Evolutionary conservation across 768 basidiomycete genomes (phyloP), one percentile per base, ranked within the genome.

Genomic region (Lentinula sp.): DNA sequence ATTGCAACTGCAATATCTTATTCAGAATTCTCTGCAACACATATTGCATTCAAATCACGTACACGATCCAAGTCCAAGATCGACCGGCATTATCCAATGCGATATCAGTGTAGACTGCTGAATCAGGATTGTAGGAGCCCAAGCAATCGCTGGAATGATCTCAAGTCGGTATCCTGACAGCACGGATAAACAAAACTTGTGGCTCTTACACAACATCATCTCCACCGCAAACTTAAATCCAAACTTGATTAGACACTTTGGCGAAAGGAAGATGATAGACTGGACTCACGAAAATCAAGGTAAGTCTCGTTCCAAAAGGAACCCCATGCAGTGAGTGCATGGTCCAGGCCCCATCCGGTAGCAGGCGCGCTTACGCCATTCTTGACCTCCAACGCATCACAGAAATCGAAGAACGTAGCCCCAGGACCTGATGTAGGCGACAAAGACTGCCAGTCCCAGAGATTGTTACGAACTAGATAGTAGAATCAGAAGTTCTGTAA

Each of bases 1-100:
- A 65, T 86, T 88, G 67, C 89, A 90, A 4, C 86, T 87, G 46
- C 31, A n/a, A 61, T 52, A 28, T 21, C 61, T 16, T 48, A 40
- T 39, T 61, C 32, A 51, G 10, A 16, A 31, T 18, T 21, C 23
- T n/a, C 60, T 46, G 7, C 15, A n/a, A n/a, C n/a, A 16, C n/a
- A 5, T 23, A 4, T 5, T 23, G 16, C 46, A n/a, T 1, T 21
- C 45, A 16, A 59, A 1, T 7, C 5, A 68, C 79, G 61, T 71
- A 80, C 85, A 85, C 81, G 66, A 88, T 82, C 89, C 89, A 90
- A 60, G 74, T 71, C 88, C 88, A 91, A 3, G 88, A 88, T 23
- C 89, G 80, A 4, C 62, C 64, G 0, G 75, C 61, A 62, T 90
- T 84, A 68, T 88, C 73, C 40, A 90, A 70, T 4, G 75, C 70